Evolutionary conservation across 2,329 filamentous ascomycete species (phyloP).

Genomic region (Cytospora paraplurivora): DNA sequence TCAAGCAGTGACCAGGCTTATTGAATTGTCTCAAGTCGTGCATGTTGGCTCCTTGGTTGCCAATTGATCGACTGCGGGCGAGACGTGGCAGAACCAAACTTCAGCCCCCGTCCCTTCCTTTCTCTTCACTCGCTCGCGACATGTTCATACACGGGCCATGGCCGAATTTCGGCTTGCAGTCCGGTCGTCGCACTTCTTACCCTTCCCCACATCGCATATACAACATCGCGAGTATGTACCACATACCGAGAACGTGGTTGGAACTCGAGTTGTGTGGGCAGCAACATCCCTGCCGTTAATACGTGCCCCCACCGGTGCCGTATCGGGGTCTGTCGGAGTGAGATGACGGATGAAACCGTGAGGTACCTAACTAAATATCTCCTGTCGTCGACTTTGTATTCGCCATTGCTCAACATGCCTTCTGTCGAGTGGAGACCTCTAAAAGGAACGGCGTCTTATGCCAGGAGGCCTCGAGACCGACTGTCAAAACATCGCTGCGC

Average conservation of each 20-base stretch:
- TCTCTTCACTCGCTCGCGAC: not conserved
- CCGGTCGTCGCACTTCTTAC: slow-evolving; percentile 1
- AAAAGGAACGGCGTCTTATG: not conserved
- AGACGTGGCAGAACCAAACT: slow-evolving; percentile 18
- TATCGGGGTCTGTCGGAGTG: not conserved
- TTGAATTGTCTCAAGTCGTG: slow-evolving; percentile 12
- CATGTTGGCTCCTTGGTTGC: slow-evolving; percentile 12
- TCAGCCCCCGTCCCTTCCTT: slow-evolving; percentile 12
- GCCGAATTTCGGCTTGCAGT: not conserved
- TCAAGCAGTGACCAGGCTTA: not conserved
- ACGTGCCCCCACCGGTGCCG: slow-evolving; percentile 2
- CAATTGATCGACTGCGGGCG: slow-evolving; percentile 19
- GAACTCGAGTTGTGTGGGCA: slow-evolving; percentile 2
- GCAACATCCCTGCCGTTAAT: slow-evolving; percentile 9
- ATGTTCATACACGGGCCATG: not conserved
- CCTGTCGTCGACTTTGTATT: slow-evolving; percentile 1
- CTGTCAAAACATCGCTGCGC: not conserved
- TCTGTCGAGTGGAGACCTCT: not conserved
- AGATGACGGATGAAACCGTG: not conserved
- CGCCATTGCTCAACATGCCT: not conserved
- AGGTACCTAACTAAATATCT: not conserved
- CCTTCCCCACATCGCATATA: slow-evolving; percentile 12
- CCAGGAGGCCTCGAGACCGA: not conserved
- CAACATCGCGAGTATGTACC: not conserved
- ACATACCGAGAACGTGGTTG: slow-evolving; percentile 12